These are phyloP conservation scores for Vigna reflexopilosa DNA, from an alignment of 306 rosid genomes.

Conservation along the genomic window DNA sequence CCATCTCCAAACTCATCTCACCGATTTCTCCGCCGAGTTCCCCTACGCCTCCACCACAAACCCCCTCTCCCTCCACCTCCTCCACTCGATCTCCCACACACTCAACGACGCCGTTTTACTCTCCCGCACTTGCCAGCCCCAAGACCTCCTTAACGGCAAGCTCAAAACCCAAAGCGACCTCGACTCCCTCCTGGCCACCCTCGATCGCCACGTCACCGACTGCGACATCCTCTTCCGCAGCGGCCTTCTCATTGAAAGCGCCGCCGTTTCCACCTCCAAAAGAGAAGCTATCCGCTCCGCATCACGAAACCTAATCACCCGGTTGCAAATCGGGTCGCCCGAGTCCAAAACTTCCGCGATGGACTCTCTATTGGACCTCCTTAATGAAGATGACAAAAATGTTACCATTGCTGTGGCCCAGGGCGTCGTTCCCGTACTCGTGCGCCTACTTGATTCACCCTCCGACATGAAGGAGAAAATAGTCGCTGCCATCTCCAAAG, in stretches of 20 bases:
- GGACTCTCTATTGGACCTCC: conserved; percentile 62
- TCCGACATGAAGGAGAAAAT: conserved; percentile 72
- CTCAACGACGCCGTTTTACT: conserved; percentile 64
- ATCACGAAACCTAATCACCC: conserved; percentile 73
- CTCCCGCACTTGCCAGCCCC: conserved; percentile 56
- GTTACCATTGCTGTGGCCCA: conserved; percentile 92
- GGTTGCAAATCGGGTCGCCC: conserved; percentile 80
- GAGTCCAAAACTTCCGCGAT: conserved; percentile 68
- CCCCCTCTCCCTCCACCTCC: conserved; percentile 75
- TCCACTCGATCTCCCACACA: conserved; percentile 56
- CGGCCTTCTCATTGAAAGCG: conserved; percentile 65
- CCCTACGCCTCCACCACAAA: conserved; percentile 53
- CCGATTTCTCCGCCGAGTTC: conserved; percentile 63
- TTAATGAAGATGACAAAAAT: conserved; percentile 83
- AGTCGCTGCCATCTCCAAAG: conserved; percentile 76
- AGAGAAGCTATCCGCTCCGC: conserved; percentile 71
- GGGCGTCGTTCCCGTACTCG: conserved; percentile 85
- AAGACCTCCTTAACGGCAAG: conserved; percentile 61
- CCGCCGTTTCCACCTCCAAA: conserved; percentile 45
- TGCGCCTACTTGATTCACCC: conserved; percentile 70
- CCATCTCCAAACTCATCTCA: conserved; percentile 70
- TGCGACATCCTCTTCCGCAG: conserved; percentile 77
- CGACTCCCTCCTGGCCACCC: conserved; percentile 69
- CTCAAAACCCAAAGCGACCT: conserved; percentile 90
- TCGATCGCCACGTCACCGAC: conserved; percentile 69